These are phyloP conservation scores for Sporodiniella umbellata DNA, from an alignment of 371 early-diverging fungal genomes.

Conservation along the genomic window DNA sequence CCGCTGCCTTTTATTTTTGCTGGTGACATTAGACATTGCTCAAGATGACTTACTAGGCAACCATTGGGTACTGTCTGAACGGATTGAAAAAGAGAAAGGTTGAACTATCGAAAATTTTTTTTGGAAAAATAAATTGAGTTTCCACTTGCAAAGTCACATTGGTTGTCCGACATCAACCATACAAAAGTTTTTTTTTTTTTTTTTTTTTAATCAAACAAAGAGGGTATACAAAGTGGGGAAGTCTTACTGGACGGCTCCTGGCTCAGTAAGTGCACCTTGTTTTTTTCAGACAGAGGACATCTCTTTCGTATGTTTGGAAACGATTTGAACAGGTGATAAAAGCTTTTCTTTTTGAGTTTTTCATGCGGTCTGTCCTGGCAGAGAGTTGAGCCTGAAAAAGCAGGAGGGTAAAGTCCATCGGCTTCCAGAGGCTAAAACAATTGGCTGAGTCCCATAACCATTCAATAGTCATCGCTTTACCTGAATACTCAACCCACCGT, in stretches of 20 bases:
- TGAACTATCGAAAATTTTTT: conserved; percentile 10
- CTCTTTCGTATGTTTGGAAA: background rate
- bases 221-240: too few species aligned
- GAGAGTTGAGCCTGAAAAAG: too few species aligned
- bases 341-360: background rate
- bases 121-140: background rate
- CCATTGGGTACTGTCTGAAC: conserved; percentile 34
- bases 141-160: background rate
- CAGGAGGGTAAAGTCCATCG: too few species aligned
- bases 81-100: conserved; percentile 30
- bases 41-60: conserved; percentile 28
- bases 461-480: too few species aligned
- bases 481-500: too few species aligned
- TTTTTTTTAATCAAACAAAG: too few species aligned
- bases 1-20: too few species aligned
- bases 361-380: background rate
- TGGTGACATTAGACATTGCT: too few species aligned
- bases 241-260: background rate
- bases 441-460: too few species aligned
- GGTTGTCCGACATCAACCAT: background rate
- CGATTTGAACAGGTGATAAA: background rate
- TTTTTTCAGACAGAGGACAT: background rate
- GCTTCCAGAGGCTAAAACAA: too few species aligned
- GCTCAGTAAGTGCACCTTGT: background rate
- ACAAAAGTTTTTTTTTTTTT: background rate